Percentiles rank a stretch among this genome's conserved stretches.
phyloP scores from a whole-genome alignment of 2,329 filamentous ascomycete genomes.

The Neodidymelliopsis sp. region DNA sequence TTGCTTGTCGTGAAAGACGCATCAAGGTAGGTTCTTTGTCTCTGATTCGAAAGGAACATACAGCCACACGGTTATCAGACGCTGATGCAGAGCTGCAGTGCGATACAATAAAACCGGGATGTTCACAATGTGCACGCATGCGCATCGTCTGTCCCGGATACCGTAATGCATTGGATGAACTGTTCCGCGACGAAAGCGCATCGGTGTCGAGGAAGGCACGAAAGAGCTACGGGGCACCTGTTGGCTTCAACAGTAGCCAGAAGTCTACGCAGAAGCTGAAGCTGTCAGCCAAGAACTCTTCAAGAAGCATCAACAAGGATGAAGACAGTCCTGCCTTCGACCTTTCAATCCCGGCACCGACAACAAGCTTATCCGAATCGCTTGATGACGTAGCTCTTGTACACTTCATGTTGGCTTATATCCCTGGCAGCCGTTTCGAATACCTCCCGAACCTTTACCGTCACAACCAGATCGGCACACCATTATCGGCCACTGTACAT shows the following conservation, averaged over 20 bases:
- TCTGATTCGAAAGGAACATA: too few species aligned
- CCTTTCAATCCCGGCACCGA: neutral
- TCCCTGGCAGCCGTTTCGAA: conserved; percentile 28
- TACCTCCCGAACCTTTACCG: conserved; percentile 22
- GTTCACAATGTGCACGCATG: conserved; percentile 25
- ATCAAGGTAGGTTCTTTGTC: conserved; percentile 18
- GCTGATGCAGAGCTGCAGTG: conserved; percentile 11
- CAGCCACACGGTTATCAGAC: neutral
- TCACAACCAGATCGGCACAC: neutral
- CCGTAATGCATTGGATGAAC: conserved; percentile 20
- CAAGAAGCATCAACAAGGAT: too few species aligned
- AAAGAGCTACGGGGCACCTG: conserved; percentile 8
- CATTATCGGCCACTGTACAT: conserved; percentile 14
- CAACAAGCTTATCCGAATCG: neutral
- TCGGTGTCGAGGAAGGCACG: conserved; percentile 18
- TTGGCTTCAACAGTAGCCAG: neutral
- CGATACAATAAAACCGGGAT: conserved; percentile 14
- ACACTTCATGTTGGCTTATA: conserved; percentile 26
- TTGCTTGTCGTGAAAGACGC: conserved; percentile 19
- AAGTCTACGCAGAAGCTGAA: neutral
- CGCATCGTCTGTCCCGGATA: conserved; percentile 26
- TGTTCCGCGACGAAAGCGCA: conserved; percentile 25
- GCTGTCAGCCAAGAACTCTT: neutral
- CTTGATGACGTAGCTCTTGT: conserved; percentile 14
- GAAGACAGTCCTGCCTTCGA: too few species aligned